Evolutionary conservation across 345 rosid species (phyloP).

Genomic region (Rhizophora apiculata): DNA sequence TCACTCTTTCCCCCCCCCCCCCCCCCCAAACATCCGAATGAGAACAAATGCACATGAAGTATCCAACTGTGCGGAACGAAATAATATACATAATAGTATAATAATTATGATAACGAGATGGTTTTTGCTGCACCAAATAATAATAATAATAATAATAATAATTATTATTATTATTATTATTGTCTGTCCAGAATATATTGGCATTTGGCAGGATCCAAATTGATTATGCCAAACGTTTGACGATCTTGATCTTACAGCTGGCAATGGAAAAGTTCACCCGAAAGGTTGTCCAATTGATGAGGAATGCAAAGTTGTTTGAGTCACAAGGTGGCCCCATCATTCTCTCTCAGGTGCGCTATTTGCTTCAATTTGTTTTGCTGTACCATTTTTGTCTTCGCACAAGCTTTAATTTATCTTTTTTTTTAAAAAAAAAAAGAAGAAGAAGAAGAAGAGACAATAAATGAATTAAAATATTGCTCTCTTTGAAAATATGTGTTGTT

Average conservation of each 20-base stretch:
- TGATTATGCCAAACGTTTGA: background rate
- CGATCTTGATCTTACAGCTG: conserved; percentile 19
- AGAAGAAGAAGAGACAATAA: background rate
- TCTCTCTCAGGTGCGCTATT: conserved; percentile 35
- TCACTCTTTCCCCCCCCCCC: background rate
- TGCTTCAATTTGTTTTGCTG: background rate
- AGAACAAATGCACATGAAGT: background rate
- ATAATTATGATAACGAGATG: too few species aligned
- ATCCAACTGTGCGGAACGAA: background rate
- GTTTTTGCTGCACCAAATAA: too few species aligned
- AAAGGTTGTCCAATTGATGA: conserved; percentile 41
- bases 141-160: too few species aligned
- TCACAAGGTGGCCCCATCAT: conserved; percentile 52
- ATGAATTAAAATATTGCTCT: background rate
- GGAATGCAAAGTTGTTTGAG: conserved; percentile 32
- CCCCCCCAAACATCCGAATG: background rate
- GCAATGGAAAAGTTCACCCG: conserved; percentile 41
- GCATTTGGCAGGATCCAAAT: background rate
- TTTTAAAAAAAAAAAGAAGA: background rate
- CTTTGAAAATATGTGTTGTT: background rate
- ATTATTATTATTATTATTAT: too few species aligned
- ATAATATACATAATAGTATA: background rate
- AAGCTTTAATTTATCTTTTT: background rate
- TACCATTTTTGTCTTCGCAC: background rate
- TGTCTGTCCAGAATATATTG: background rate